Conservation (phyloP, 257 asterid species). For the Gentiana macrophylla region DNA sequence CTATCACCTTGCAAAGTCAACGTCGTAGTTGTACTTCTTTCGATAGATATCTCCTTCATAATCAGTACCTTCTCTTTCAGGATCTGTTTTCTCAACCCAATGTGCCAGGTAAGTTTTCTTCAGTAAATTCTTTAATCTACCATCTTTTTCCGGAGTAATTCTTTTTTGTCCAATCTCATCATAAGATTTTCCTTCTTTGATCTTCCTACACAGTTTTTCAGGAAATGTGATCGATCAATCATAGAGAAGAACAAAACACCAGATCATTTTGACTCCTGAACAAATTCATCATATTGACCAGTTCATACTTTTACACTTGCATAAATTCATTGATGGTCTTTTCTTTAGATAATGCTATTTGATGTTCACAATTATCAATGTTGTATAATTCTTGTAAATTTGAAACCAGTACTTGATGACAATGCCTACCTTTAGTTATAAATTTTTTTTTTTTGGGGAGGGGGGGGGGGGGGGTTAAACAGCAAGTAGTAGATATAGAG, state of each 20-base stretch:
- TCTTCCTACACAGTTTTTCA: constrained; percentile 32
- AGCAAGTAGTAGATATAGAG: not conserved
- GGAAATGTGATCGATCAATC: not conserved
- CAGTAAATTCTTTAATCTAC: constrained; percentile 55
- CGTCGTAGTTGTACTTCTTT: constrained; percentile 25
- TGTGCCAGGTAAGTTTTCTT: constrained; percentile 53
- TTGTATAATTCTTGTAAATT: too few relatives aligned
- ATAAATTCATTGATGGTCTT: too few relatives aligned
- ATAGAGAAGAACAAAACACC: not conserved
- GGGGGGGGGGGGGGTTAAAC: not conserved
- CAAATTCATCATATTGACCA: not conserved
- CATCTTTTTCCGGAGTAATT: constrained; percentile 55
- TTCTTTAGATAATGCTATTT: too few relatives aligned
- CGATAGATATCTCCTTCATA: constrained; percentile 20
- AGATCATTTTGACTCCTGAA: not conserved
- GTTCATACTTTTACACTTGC: not conserved
- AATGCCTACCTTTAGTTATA: too few relatives aligned
- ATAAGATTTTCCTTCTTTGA: constrained; percentile 26
- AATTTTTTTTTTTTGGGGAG: too few relatives aligned
- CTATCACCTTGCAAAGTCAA: constrained; percentile 65
- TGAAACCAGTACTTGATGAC: too few relatives aligned
- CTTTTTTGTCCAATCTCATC: constrained; percentile 28
- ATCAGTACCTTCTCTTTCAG: constrained; percentile 38
- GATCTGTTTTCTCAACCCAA: constrained; percentile 49
- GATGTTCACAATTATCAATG: too few relatives aligned